Base-by-base conservation (phyloP, 2,329 filamentous ascomycete genomes). In the Phialophora expanda region DNA sequence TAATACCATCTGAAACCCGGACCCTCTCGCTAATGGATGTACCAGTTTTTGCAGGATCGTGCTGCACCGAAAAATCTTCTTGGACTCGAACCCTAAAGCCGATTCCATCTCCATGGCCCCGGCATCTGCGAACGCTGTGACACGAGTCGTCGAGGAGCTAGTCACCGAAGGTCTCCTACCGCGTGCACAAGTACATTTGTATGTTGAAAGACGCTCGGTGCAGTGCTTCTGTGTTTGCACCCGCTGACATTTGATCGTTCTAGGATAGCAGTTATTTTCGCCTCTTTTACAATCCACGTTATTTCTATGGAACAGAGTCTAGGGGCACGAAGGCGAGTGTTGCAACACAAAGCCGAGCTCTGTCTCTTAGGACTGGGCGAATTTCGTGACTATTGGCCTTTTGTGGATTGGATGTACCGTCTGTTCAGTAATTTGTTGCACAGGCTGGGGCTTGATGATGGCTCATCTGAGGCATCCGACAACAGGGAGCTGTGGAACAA, bases 71-170 rank as follows among this genome's bases (percentile, higher is more conserved):
- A 65, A 65, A 65, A 44, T 20, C 26, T 65, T 65, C 62, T 24
- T 65, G 50, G 62, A 65, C 32, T 54, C 62, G 50, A 65, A 56
- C 34, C 30, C 46, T 7, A 61, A 65, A 22, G 38, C 24, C 50
- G 62, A 65, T 14, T 56, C 62, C 34, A 48, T 30, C 50, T 65
- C 62, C 20, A 65, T 48, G 62, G 62, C 56, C 48, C 50, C 48
- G 38, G 48, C 54, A 41, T 69, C 69, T 57, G 69, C 69, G 14
- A 69, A 66, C 61, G 48, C 38, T 11, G 69, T 70, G 4, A 70
- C 68, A 1, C 68, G 66, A 17, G 48, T 71, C 44, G 68, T 69
- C 7, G 69, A 71, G 51, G 66, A 70, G 22, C 54, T 71, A 20
- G 41, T 71, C 34, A 65, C 20, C 48, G 62, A 65, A 32, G 62